Evolutionary conservation across 108 stramenopile genomes (phyloP).

Genomic region (Cyclotella kingstonii): DNA sequence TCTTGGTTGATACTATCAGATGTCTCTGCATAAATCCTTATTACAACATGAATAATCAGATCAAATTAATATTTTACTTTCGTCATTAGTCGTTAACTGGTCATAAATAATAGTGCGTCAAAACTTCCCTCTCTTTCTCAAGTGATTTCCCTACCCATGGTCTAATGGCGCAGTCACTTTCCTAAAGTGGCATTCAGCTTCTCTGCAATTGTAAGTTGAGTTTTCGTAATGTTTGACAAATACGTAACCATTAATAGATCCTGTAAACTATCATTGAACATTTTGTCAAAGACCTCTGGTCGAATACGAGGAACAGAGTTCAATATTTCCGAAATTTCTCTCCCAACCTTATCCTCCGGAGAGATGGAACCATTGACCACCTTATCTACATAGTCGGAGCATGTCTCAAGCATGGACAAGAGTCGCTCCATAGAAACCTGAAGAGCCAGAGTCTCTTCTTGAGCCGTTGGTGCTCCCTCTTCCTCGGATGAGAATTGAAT

Average conservation of each 20-base stretch:
- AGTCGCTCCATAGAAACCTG: conserved; percentile 76
- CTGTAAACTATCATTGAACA: conserved; percentile 90
- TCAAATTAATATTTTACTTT: too few relatives aligned
- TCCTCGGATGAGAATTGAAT: conserved; percentile 44
- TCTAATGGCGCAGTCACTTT: conserved; percentile 31
- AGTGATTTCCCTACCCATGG: too few relatives aligned
- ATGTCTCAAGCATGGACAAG: conserved; percentile 76
- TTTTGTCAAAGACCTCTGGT: conserved; percentile 87
- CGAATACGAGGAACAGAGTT: conserved; percentile 85
- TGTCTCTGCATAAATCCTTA: too few relatives aligned
- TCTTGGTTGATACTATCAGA: too few relatives aligned
- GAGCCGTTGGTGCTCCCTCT: too few relatives aligned
- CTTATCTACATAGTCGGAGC: conserved; percentile 79
- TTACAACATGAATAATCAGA: too few relatives aligned
- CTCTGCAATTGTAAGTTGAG: conserved; percentile 94
- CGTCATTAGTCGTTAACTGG: too few relatives aligned
- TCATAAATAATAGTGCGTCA: too few relatives aligned
- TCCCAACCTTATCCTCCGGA: conserved; percentile 73
- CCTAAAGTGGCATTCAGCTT: conserved; percentile 88
- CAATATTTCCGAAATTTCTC: conserved; percentile 82
- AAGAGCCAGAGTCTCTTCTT: conserved; percentile 10
- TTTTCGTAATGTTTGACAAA: conserved; percentile 90
- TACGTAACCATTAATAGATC: conserved; percentile 98
- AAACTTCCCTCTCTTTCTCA: too few relatives aligned
- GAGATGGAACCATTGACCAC: conserved; percentile 74